Conservation (phyloP, 1,284 basidiomycete species). For the Ustilago shanxiensis region DNA sequence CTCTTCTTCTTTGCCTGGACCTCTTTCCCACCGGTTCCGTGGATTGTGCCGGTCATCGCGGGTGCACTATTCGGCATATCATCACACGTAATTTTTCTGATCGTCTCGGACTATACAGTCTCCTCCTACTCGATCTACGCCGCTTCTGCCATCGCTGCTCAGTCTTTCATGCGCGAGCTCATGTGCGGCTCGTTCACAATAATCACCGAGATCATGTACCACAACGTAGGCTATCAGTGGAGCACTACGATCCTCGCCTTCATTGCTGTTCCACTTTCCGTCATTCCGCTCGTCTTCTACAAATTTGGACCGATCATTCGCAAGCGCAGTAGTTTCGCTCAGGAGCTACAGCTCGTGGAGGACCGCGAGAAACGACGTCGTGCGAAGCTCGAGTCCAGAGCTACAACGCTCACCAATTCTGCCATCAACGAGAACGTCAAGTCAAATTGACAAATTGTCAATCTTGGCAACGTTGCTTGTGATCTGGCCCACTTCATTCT, state of each 20-base stretch:
- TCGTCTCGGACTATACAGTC: slow-evolving; percentile 61
- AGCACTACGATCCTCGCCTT: slow-evolving; percentile 56
- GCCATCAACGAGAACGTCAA: slow-evolving; percentile 1
- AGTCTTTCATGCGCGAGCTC: slow-evolving; percentile 57
- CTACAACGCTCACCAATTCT: slow-evolving; percentile 16
- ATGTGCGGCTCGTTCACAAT: slow-evolving; percentile 53
- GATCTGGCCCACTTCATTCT: background rate
- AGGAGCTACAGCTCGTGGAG: slow-evolving; percentile 51
- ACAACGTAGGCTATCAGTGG: slow-evolving; percentile 55
- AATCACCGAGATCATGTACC: slow-evolving; percentile 52
- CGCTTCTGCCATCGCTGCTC: slow-evolving; percentile 57
- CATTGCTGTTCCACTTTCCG: slow-evolving; percentile 51
- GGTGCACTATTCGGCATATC: slow-evolving; percentile 52
- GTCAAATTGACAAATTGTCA: slow-evolving; percentile 2
- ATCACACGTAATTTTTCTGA: slow-evolving; percentile 60
- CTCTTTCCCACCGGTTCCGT: slow-evolving; percentile 50
- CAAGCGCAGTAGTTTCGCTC: slow-evolving; percentile 50
- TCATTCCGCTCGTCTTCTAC: slow-evolving; percentile 56
- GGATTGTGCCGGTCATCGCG: slow-evolving; percentile 58
- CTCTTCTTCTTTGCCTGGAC: slow-evolving; percentile 66
- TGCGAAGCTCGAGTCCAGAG: slow-evolving; percentile 30
- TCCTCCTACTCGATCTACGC: slow-evolving; percentile 56
- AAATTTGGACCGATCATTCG: slow-evolving; percentile 56
- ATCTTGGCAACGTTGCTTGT: background rate
- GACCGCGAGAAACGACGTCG: slow-evolving; percentile 31